Evolutionary conservation across 176 grass and related monocot species (phyloP).

Genomic region (Poa pratensis): DNA sequence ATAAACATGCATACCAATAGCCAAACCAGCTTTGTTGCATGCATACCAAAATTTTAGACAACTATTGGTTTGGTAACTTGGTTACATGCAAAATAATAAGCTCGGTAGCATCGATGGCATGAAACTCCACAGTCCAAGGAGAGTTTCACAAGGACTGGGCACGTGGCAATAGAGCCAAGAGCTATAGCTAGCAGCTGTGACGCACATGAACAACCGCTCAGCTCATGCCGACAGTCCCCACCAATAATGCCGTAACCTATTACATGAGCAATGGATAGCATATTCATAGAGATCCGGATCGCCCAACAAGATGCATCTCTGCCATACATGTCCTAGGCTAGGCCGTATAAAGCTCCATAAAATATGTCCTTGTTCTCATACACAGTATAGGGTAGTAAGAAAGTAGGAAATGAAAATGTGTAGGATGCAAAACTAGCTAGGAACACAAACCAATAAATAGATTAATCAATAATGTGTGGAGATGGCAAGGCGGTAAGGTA

Average conservation of each 20-base stretch:
- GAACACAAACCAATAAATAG: not conserved
- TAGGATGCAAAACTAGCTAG: not conserved
- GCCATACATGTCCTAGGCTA: not conserved
- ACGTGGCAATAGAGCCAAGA: constrained; percentile 14
- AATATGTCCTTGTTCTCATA: not conserved
- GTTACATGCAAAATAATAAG: not conserved
- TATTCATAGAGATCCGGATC: constrained; percentile 29
- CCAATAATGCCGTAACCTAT: constrained; percentile 8
- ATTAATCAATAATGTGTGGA: constrained; percentile 24
- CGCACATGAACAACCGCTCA: constrained; percentile 14
- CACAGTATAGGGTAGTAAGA: not conserved
- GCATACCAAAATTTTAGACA: no score
- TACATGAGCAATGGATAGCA: constrained; percentile 10
- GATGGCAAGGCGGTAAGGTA: constrained; percentile 18
- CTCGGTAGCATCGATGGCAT: not conserved
- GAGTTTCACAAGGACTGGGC: not conserved
- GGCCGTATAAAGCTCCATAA: not conserved
- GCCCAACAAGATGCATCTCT: not conserved
- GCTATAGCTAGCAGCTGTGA: not conserved
- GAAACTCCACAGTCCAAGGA: not conserved
- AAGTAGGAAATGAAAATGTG: not conserved
- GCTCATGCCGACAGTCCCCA: constrained; percentile 14
- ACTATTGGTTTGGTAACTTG: not conserved
- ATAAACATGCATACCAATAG: no score
- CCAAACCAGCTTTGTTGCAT: no score